Base-by-base conservation (phyloP, 345 rosid genomes). In the Linum usitatissimum region DNA sequence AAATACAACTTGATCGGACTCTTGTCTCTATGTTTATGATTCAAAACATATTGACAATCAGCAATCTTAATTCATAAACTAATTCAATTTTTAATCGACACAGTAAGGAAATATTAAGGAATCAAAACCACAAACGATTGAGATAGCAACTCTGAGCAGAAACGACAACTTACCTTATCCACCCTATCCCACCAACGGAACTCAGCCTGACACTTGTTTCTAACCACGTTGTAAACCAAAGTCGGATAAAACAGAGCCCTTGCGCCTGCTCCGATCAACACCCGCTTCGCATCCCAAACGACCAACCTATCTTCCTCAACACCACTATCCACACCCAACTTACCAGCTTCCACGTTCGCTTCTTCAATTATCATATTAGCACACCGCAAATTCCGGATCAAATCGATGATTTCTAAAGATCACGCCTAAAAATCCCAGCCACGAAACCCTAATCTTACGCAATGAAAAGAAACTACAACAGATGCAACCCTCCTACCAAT, bases 161-260 rank as follows among this genome's bases (percentile, higher is more conserved):
- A 30, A 8, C 60, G 48, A 7, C 10, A 66, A 23, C 2, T 68
- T 84, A 93, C 99, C 97, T 90, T 79, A 21, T 78, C 87, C 3
- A 90, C 86, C 34, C 90, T 73, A 73, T 93, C 97, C 99, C 99
- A 93, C 99, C 99, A 93, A 5, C 87, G 86, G 71, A 93, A 93
- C 67, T 90, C 99, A 3, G 90, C 3, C 81, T 90, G 86, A 53
- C 86, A 61, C 84, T 75, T 88, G 76, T 93, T 93, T 81, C 99
- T 87, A 61, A 93, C 86, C 73, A 90, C 89, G 78, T 93, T 93
- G 80, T 90, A 93, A 45, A 87, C 36, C 73, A 93, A 61, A 9
- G 99, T 93, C 0, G 97, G 96, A 73, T 90, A 93, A 74, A 90
- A 93, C 80, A 93, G 69, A 0, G 87, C 88, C 65, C 99, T 88